Conservation (phyloP, 1,284 basidiomycete genomes). For the Porodaedalea pini region DNA sequence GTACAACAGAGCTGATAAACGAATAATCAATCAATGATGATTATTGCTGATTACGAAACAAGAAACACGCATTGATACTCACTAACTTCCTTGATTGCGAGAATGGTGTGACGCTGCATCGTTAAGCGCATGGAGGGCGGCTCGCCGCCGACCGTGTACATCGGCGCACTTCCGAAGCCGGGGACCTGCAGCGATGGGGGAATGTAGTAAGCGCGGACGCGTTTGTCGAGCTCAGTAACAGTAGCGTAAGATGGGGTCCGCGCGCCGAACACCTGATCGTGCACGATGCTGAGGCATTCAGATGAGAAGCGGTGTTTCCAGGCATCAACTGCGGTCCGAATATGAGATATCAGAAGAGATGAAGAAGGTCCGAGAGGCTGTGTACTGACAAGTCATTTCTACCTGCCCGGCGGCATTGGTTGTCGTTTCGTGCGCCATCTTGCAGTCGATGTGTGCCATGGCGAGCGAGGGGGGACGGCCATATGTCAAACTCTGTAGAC, state of each 20-base stretch:
- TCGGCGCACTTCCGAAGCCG: conserved; percentile 49
- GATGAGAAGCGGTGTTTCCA: conserved; percentile 65
- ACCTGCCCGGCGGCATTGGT: conserved; percentile 49
- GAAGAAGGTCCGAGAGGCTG: neutral
- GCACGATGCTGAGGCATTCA: conserved; percentile 57
- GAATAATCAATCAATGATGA: neutral
- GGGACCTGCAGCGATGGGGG: conserved; percentile 64
- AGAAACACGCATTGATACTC: conserved; percentile 27
- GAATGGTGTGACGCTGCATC: conserved; percentile 60
- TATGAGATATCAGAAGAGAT: conserved; percentile 16
- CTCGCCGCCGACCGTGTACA: conserved; percentile 37
- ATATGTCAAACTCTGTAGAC: conserved; percentile 59
- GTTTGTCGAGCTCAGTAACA: conserved; percentile 60
- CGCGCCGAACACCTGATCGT: conserved; percentile 64
- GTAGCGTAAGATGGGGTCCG: conserved; percentile 55
- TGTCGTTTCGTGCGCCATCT: conserved; percentile 48
- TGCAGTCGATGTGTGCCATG: conserved; percentile 56
- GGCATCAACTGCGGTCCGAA: conserved; percentile 42
- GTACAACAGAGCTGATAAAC: conserved; percentile 55
- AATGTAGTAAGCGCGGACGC: conserved; percentile 55
- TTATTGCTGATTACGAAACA: neutral
- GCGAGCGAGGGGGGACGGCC: conserved; percentile 64
- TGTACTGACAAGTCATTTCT: conserved; percentile 62
- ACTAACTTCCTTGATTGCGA: conserved; percentile 66
- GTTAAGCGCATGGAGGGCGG: conserved; percentile 51